Conservation (phyloP, 305 asterid genomes). For the Striga hermonthica region DNA sequence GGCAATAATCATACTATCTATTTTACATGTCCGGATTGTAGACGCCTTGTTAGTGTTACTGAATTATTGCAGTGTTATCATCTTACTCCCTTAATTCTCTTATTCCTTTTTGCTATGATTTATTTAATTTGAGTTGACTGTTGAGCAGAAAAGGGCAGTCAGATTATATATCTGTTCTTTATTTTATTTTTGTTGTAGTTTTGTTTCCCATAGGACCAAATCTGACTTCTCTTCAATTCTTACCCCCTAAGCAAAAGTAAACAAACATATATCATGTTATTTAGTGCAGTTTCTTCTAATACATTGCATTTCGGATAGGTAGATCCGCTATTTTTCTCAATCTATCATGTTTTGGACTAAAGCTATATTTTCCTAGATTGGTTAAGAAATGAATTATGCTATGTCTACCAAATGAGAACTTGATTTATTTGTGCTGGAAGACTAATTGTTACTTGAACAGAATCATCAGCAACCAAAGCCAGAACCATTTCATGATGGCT, state of each 20-base stretch:
- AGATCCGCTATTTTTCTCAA: neutral
- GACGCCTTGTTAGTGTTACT: slow-evolving; percentile 16
- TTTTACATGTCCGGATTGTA: slow-evolving; percentile 15
- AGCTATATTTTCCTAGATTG: slow-evolving; percentile 1
- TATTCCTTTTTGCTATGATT: neutral
- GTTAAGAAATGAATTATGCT: slow-evolving; percentile 13
- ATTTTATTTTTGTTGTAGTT: too few species aligned
- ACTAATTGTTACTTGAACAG: slow-evolving; percentile 33
- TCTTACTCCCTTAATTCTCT: slow-evolving; percentile 22
- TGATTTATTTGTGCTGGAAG: slow-evolving; percentile 23
- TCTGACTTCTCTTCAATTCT: too few species aligned
- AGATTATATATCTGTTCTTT: neutral
- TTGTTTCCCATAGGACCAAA: too few species aligned
- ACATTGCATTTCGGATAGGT: neutral
- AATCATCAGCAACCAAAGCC: slow-evolving; percentile 38
- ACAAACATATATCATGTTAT: neutral
- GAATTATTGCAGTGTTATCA: slow-evolving; percentile 6
- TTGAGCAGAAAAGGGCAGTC: neutral
- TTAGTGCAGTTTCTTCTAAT: neutral
- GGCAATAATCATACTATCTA: neutral
- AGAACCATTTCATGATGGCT: slow-evolving; percentile 36
- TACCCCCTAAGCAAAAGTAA: neutral
- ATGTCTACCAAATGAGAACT: neutral
- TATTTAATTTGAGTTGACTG: neutral
- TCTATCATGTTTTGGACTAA: slow-evolving; percentile 2